Evolutionary conservation across 192 early-diverging fungal species (phyloP), one percentile per base, ranked within the genome.

Genomic region (Rhizoclosmatium sp.): DNA sequence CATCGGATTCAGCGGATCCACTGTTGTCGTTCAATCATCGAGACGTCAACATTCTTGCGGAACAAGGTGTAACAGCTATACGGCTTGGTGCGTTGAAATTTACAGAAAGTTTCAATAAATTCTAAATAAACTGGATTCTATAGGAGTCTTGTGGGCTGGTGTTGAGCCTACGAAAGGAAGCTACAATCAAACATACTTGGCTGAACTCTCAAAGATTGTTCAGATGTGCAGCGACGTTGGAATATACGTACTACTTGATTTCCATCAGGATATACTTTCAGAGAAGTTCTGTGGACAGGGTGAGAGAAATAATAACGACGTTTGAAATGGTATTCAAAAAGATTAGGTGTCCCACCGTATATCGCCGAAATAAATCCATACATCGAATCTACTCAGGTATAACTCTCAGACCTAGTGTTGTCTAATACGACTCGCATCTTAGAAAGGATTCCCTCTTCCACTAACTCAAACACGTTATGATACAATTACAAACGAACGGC

Each of bases 201-300:
- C 86, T 21, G 81, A 88, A 47, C 87, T 90, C 58, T 58, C 81
- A 9, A 51, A 71, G 4, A 89, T 89, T 65, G 87, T 89, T 9
- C 69, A 86, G 65, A 73, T 83, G 65, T 85, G 87, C 31, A 84
- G 87, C 45, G 82, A 79, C 1, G 82, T 88, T 41, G 84, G 85
- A 23, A 91, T 92, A 51, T 92, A 89, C 71, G 86, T 91, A 3
- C 71, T 92, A 3, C 80, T 92, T 3, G 91, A 92, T 65, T 87
- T 89, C 59, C 91, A 92, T 83, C 91, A 92, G 77, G 87, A 91
- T 62, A 81, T 88, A 2, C 82, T 87, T 54, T 84, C 86, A 12
- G 81, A 76, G 23, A 82, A 85, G 66, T 86, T 88, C 48, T 86
- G 88, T 58, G 87, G 88, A 1, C 82, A 89, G 65, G 88, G 90